Evolutionary conservation across 306 rosid species (phyloP), one percentile per base, ranked within the genome.

Genomic region (Pterocarpus santalinus): DNA sequence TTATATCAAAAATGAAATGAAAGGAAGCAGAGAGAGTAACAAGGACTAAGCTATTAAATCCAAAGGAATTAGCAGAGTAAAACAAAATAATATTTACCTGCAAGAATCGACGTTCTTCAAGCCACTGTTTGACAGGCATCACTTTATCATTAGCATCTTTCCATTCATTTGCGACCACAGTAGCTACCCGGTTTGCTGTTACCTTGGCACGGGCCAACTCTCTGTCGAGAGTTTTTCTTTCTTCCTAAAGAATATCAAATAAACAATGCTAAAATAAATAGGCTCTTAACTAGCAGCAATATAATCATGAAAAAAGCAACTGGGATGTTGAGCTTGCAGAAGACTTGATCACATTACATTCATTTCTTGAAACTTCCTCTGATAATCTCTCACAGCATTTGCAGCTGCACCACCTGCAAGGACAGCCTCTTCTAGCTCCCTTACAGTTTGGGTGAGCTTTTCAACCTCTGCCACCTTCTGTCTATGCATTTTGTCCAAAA

Each of bases 381-480:
- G 98, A 86, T 96, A 96, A 87, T 96, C 99, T 84, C 99, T 92
- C 90, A 96, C 99, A 77, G 97, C 99, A 88, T 96, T 96, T 30
- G 99, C 99, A n/a, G 99, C 99, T 33, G 99, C 98, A 61, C 99
- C 99, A 30, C 99, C 98, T 49, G 98, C 97, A 88, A 96, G 99
- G 84, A 96, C 98, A 75, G 99, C 98, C 93, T 96, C 99, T 88
- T 96, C 99, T 77, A 96, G 88, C 89, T 96, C 99, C 70, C 99
- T 88, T 65, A 96, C 99, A 78, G 99, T 96, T 81, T 96, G 99
- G 5, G 98, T 96, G 80, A 93, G 94, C 82, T 96, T 96, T 88
- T 96, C 99, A 90, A 96, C 99, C 86, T 96, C 99, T 34, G 99
- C 99, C 71, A 96, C 99, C 87, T 96, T 96, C 78, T 89, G 92